phyloP scores from a whole-genome alignment of 345 rosid species.

The Populus ilicifolia region DNA sequence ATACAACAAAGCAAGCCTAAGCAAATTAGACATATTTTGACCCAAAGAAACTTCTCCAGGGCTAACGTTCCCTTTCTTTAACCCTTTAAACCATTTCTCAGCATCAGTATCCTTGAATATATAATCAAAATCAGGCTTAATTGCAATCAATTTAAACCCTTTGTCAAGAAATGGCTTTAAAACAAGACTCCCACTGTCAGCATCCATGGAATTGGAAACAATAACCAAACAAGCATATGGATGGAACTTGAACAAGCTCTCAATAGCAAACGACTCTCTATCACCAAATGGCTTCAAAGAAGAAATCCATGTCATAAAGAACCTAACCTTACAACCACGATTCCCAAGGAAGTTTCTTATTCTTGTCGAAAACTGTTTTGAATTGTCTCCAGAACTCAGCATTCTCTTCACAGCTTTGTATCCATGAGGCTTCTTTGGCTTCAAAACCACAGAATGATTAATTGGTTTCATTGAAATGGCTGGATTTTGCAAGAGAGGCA shows the following conservation, averaged over 20 bases:
- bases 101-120: constrained; percentile 63
- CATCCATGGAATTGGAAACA: constrained; percentile 70
- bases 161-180: constrained; percentile 49
- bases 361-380: constrained; percentile 41
- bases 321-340: constrained; percentile 50
- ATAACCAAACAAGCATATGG: constrained; percentile 63
- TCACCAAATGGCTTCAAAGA: constrained; percentile 55
- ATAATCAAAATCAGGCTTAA: constrained; percentile 61
- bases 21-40: constrained; percentile 83
- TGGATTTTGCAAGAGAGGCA: constrained; percentile 25
- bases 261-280: constrained; percentile 52
- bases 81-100: constrained; percentile 51
- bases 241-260: constrained; percentile 65
- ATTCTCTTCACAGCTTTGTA: constrained; percentile 5
- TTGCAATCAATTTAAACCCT: constrained; percentile 45
- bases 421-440: constrained; percentile 17
- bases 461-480: constrained; percentile 22
- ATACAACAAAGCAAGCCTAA: constrained; percentile 68
- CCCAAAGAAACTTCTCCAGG: constrained; percentile 82
- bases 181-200: constrained; percentile 40
- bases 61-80: constrained; percentile 52
- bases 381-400: constrained; percentile 20
- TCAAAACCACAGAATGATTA: constrained; percentile 3
- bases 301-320: constrained; percentile 97
- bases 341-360: constrained; percentile 45